Percentiles rank a stretch among this genome's conserved stretches.
Evolutionary conservation across 2,329 filamentous ascomycete genomes (phyloP).

Genomic region (Hawksworthiomyces lignivorus): DNA sequence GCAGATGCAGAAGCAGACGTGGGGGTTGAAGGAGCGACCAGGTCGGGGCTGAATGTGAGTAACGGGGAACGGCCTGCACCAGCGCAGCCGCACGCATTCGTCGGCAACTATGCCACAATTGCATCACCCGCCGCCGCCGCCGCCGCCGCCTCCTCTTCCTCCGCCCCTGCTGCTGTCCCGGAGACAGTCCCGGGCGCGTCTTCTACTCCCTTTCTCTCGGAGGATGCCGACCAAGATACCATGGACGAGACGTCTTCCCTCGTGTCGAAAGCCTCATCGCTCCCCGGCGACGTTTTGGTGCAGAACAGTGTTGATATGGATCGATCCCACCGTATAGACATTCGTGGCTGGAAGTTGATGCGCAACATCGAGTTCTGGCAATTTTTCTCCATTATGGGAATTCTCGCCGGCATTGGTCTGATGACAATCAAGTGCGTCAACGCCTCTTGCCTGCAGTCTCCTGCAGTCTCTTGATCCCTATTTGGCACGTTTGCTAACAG

Average conservation of each 20-base stretch:
- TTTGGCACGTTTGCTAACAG: slow-evolving; percentile 3
- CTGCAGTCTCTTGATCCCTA: no score
- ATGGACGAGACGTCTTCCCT: slow-evolving; percentile 74
- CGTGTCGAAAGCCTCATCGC: slow-evolving; percentile 52
- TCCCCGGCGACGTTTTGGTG: slow-evolving; percentile 42
- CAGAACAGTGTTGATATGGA: slow-evolving; percentile 60
- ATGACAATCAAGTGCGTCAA: slow-evolving; percentile 98
- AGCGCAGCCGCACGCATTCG: background rate
- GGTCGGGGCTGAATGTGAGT: no score
- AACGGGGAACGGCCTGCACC: no score
- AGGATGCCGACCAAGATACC: slow-evolving; percentile 26
- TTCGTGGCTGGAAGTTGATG: slow-evolving; percentile 74
- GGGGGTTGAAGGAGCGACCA: no score
- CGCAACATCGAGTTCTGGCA: slow-evolving; percentile 79
- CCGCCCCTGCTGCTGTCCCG: background rate
- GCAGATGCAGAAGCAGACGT: background rate
- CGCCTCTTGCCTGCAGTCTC: no score
- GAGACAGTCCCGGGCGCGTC: no score
- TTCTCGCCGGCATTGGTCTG: slow-evolving; percentile 86
- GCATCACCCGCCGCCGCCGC: background rate
- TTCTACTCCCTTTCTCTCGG: slow-evolving; percentile 6
- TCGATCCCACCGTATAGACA: slow-evolving; percentile 78
- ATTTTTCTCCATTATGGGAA: slow-evolving; percentile 75
- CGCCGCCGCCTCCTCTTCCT: background rate
- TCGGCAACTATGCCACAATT: background rate